Base-by-base conservation (phyloP, 2,329 filamentous ascomycete genomes). In the Calonectria pseudoreteaudii region DNA sequence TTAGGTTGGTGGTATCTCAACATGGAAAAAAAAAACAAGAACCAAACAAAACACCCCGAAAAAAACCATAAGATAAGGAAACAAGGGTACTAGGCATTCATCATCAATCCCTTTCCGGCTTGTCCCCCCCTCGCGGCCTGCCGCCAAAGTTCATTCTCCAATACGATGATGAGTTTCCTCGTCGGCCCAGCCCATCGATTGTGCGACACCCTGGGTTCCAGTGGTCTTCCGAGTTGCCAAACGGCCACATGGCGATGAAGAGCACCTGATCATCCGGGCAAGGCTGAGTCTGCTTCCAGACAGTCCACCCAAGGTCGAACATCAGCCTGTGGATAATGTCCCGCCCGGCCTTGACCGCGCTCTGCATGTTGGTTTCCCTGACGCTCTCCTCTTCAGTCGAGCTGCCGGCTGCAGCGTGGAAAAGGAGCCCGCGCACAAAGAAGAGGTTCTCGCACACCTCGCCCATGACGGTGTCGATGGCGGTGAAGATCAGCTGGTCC, bases 201-300 rank as follows among this genome's bases (percentile, higher is more conserved):
- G 81, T 75, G n/a, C 79, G 79, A 28, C 83, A 85, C 2, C 78
- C 83, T 0, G 83, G 83, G 16, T 79, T 66, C 79, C 81, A 86
- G 77, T 91, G 90, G 78, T 93, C 91, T 31, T 90, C 86, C 0
- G 83, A 78, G 0, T 83, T 85, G 0, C 91, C 91, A 80, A 88
- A 85, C 0, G 91, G 92, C 91, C 91, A 93, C 79, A 93, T 92
- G 2, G 91, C 91, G n/a, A 93, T 85, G 58, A 90, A 87, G 74
- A 91, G 91, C 3, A 92, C 81, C 81, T 93, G 88, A 56, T 90
- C 86, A 10, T 86, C 84, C 0, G 78, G 81, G 78, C 92, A 93
- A 0, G 86, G 85, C 9, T 85, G 83, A 66, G 90, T 91, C 65
- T 88, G 85, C 77, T 90, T 92, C 91, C 91, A 93, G 0, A 83